Percentiles rank a stretch among this genome's conserved stretches.
These are phyloP conservation scores for Tirmania nivea DNA, from an alignment of 495 filamentous ascomycete genomes.

Conservation along the genomic window DNA sequence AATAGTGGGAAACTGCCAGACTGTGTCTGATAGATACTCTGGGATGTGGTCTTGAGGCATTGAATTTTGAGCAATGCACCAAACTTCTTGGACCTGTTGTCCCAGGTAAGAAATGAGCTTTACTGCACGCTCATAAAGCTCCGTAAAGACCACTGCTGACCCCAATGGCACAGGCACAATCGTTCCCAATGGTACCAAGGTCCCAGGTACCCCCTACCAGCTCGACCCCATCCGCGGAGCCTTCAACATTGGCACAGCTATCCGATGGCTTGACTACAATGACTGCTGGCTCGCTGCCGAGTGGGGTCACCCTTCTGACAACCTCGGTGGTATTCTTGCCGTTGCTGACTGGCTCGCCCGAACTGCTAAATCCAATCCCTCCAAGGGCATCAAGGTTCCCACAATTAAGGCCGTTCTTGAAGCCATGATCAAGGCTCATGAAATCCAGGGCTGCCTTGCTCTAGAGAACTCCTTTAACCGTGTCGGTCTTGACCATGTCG, in stretches of 20 bases:
- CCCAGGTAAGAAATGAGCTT: slow-evolving; percentile 15
- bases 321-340: slow-evolving; percentile 83
- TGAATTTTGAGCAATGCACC: slow-evolving; percentile 86
- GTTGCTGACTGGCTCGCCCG: slow-evolving; percentile 94
- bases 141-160: no score
- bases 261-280: slow-evolving; percentile 98
- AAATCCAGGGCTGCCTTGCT: slow-evolving; percentile 93
- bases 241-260: slow-evolving; percentile 97
- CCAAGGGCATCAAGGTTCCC: slow-evolving; percentile 33
- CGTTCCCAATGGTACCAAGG: slow-evolving; percentile 80
- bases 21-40: slow-evolving; percentile 86
- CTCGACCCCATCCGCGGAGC: slow-evolving; percentile 88
- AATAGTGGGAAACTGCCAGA: slow-evolving; percentile 75
- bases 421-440: slow-evolving; percentile 98
- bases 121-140: no score
- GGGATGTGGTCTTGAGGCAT: slow-evolving; percentile 83
- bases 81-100: slow-evolving; percentile 92
- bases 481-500: slow-evolving; percentile 91
- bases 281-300: slow-evolving; percentile 98
- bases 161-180: slow-evolving; percentile 36
- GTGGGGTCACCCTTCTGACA: slow-evolving; percentile 96
- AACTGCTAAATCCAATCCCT: slow-evolving; percentile 80
- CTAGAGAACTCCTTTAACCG: slow-evolving; percentile 97
- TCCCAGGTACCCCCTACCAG: slow-evolving; percentile 81
- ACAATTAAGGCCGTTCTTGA: slow-evolving; percentile 82